phyloP scores from a whole-genome alignment of 345 rosid species.

The Lepidium didymum region DNA sequence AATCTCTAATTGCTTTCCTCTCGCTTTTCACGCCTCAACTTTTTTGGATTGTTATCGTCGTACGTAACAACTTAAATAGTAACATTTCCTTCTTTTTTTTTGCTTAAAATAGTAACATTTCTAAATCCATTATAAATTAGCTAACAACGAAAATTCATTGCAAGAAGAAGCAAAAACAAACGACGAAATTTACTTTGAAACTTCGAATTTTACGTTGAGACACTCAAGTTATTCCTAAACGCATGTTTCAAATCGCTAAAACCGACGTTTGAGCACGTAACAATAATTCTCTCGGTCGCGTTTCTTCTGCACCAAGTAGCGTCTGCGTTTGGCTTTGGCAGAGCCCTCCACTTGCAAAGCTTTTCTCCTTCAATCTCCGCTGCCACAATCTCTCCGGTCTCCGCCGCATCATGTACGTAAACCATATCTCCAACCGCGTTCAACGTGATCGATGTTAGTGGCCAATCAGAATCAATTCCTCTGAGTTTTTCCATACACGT shows the following conservation, averaged over 20 bases:
- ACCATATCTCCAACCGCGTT: constrained; percentile 31
- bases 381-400: constrained; percentile 29
- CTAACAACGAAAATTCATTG: background rate
- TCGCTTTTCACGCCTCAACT: background rate
- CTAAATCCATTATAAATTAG: background rate
- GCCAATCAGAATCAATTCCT: constrained; percentile 3
- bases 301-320: background rate
- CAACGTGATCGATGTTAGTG: constrained; percentile 29
- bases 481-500: constrained; percentile 35
- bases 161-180: background rate
- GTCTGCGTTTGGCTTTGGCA: constrained; percentile 25
- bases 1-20: background rate
- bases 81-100: background rate
- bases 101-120: background rate
- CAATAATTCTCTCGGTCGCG: constrained; percentile 25
- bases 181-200: background rate
- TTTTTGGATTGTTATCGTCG: background rate
- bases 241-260: constrained; percentile 47
- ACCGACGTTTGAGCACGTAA: constrained; percentile 41
- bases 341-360: constrained; percentile 37
- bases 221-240: constrained; percentile 10
- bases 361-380: constrained; percentile 39
- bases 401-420: constrained; percentile 26
- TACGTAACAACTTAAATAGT: background rate
- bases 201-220: background rate